Percentiles rank a stretch among this genome's conserved stretches.
phyloP scores from a whole-genome alignment of 164 flowering plant species.

The Magnolia changhungtana region DNA sequence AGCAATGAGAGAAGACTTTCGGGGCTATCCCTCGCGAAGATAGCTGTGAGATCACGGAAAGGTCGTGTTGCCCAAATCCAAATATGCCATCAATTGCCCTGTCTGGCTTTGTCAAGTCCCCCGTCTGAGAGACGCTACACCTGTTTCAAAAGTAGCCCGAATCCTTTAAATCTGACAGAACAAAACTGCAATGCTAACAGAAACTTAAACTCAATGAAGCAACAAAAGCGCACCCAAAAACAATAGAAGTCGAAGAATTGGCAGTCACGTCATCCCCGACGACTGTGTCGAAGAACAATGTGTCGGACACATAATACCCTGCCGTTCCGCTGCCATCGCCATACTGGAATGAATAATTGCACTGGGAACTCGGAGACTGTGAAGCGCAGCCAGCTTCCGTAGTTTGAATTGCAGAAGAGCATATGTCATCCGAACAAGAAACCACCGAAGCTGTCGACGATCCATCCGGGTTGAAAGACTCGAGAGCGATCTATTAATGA shows the following conservation, averaged over 20 bases:
- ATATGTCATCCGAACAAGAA: conserved; percentile 64
- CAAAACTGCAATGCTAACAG: neutral
- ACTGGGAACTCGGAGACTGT: conserved; percentile 35
- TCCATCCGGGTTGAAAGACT: conserved; percentile 57
- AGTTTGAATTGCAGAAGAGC: conserved; percentile 51
- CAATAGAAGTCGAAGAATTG: conserved; percentile 64
- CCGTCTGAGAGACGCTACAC: conserved; percentile 74
- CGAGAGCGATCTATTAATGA: conserved; percentile 54
- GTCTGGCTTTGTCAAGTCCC: conserved; percentile 81
- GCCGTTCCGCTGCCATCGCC: conserved; percentile 97
- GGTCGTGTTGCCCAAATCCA: conserved; percentile 81
- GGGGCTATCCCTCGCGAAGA: conserved; percentile 75
- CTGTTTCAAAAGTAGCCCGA: conserved; percentile 42
- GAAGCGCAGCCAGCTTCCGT: conserved; percentile 59
- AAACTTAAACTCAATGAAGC: neutral
- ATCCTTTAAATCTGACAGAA: conserved; percentile 4
- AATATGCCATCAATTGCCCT: conserved; percentile 97
- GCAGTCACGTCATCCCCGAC: conserved; percentile 36
- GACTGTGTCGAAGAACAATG: conserved; percentile 51
- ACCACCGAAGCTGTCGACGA: conserved; percentile 59
- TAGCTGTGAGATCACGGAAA: conserved; percentile 85
- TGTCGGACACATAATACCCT: conserved; percentile 78
- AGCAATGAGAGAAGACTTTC: conserved; percentile 84
- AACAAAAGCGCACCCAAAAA: conserved; percentile 65
- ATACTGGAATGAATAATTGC: conserved; percentile 73